phyloP scores from a whole-genome alignment of 352 stramenopile species.

The Peronospora belbahrii region DNA sequence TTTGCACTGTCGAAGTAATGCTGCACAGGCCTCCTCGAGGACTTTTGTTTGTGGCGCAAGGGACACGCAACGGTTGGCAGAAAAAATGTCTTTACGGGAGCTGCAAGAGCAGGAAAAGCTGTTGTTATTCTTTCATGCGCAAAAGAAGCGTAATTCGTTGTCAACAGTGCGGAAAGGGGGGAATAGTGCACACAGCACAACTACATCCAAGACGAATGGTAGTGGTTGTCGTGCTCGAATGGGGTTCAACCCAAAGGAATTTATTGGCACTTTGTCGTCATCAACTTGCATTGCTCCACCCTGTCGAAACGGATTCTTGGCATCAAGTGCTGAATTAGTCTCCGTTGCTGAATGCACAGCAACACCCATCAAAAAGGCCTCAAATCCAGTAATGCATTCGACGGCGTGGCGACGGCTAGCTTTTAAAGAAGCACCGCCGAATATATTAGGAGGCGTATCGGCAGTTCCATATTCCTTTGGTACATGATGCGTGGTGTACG shows the following conservation, averaged over 20 bases:
- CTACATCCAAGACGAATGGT: constrained; percentile 1
- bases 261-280: background rate
- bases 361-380: constrained; percentile 1
- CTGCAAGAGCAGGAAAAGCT: constrained; percentile 45
- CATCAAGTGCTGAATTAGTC: constrained; percentile 5
- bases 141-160: constrained; percentile 24
- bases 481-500: constrained; percentile 1
- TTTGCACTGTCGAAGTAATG: background rate
- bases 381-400: constrained; percentile 27
- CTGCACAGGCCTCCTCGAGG: background rate
- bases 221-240: constrained; percentile 15
- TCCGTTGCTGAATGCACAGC: constrained; percentile 3
- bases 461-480: constrained; percentile 19
- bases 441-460: constrained; percentile 23
- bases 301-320: constrained; percentile 17
- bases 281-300: constrained; percentile 13
- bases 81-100: constrained; percentile 38
- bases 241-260: constrained; percentile 12
- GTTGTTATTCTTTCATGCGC: constrained; percentile 28
- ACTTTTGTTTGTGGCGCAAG: constrained; percentile 5
- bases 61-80: constrained; percentile 20
- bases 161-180: constrained; percentile 10
- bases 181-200: background rate
- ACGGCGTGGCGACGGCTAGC: constrained; percentile 32
- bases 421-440: constrained; percentile 25